Evolutionary conservation across 2,329 filamentous ascomycete genomes (phyloP).

Genomic region (Microdochium bolleyi): DNA sequence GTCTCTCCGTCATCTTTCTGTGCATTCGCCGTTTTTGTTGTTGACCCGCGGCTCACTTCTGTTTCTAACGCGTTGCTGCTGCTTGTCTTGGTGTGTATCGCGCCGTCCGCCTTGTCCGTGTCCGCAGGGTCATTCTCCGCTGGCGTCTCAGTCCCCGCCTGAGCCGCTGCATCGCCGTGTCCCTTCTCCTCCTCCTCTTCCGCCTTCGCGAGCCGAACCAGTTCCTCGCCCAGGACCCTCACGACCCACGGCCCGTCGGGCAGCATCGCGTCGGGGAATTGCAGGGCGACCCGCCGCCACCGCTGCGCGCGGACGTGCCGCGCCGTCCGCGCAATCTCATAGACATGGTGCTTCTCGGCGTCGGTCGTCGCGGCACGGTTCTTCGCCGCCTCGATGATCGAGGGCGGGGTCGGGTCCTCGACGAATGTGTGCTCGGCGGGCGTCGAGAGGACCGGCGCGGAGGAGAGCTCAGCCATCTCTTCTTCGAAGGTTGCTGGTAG

Average conservation of each 20-base stretch:
- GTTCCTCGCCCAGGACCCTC: conserved; percentile 42
- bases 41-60: neutral
- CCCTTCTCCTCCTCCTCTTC: conserved; percentile 3
- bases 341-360: conserved; percentile 66
- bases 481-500: too few species aligned
- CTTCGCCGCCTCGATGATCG: conserved; percentile 14
- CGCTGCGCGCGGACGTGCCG: conserved; percentile 62
- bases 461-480: neutral
- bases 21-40: neutral
- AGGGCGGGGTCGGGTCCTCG: conserved; percentile 36
- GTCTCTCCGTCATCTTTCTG: conserved; percentile 4
- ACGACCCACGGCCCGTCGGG: conserved; percentile 76
- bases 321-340: conserved; percentile 79
- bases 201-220: conserved; percentile 13
- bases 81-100: neutral
- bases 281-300: conserved; percentile 77
- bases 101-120: neutral
- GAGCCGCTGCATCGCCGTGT: conserved; percentile 1
- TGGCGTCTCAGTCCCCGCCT: conserved; percentile 3
- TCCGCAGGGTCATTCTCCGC: too few species aligned
- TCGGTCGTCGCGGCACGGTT: conserved; percentile 35
- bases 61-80: neutral
- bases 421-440: conserved; percentile 49
- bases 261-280: conserved; percentile 93
- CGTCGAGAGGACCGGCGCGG: conserved; percentile 53